Percentiles rank a stretch among this genome's conserved stretches.
These are phyloP conservation scores for Aurinia saxatilis DNA, from an alignment of 345 rosid species.

Conservation along the genomic window DNA sequence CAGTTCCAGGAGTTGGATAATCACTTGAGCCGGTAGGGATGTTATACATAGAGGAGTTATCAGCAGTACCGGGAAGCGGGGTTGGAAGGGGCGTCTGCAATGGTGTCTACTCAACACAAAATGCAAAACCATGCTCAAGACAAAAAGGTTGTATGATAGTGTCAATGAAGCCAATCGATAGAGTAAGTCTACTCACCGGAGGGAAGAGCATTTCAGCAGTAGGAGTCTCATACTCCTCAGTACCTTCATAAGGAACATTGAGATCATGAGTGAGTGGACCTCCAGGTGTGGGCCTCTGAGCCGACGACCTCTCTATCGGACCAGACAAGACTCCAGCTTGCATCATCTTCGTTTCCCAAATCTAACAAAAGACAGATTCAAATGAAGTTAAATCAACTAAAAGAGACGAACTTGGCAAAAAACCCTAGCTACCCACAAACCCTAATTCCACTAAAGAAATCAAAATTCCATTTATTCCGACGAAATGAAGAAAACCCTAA, in stretches of 20 bases:
- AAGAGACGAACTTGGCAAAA: slow-evolving; percentile 7
- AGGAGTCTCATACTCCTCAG: slow-evolving; percentile 96
- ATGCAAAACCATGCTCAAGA: slow-evolving; percentile 18
- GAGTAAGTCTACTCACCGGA: slow-evolving; percentile 42
- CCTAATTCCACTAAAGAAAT: not conserved
- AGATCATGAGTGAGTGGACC: slow-evolving; percentile 72
- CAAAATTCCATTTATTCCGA: not conserved
- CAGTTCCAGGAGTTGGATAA: slow-evolving; percentile 74
- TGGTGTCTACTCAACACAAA: slow-evolving; percentile 56
- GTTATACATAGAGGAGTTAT: slow-evolving; percentile 79
- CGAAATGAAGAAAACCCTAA: not conserved
- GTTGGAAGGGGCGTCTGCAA: slow-evolving; percentile 79
- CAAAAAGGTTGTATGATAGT: not conserved
- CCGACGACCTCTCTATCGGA: slow-evolving; percentile 65
- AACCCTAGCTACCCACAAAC: slow-evolving; percentile 28
- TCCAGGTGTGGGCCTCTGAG: slow-evolving; percentile 48
- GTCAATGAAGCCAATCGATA: not conserved
- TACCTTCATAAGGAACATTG: slow-evolving; percentile 90
- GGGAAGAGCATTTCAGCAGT: slow-evolving; percentile 95
- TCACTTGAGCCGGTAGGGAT: slow-evolving; percentile 85
- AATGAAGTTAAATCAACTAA: not conserved
- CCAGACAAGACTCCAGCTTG: slow-evolving; percentile 69
- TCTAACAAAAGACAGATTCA: slow-evolving; percentile 30
- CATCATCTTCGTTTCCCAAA: slow-evolving; percentile 96
- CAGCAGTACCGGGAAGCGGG: slow-evolving; percentile 70